Conservation (phyloP, 164 flowering plant genomes). For the Umbilicus rupestris region DNA sequence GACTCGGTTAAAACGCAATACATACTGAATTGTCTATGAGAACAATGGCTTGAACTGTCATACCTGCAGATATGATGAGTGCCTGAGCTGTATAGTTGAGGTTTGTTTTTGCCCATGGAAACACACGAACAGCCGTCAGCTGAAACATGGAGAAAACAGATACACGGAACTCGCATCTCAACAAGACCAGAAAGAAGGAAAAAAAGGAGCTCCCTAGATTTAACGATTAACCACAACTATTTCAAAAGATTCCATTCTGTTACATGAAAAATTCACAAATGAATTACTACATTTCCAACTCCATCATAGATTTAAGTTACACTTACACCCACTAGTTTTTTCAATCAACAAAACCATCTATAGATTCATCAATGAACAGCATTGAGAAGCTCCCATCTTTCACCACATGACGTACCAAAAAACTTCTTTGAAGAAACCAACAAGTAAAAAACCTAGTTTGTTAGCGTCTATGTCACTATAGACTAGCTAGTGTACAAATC, state of each 20-base stretch:
- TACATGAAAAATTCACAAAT: background rate
- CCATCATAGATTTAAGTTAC: background rate
- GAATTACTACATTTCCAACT: background rate
- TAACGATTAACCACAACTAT: background rate
- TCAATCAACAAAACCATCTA: background rate
- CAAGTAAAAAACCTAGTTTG: too few species aligned
- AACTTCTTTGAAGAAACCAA: too few species aligned
- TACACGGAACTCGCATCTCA: background rate
- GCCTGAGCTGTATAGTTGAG: constrained; percentile 87
- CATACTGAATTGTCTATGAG: background rate
- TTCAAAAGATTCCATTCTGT: too few species aligned
- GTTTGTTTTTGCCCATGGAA: constrained; percentile 92
- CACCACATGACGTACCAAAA: background rate
- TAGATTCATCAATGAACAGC: background rate
- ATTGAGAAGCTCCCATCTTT: background rate
- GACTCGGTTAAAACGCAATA: background rate
- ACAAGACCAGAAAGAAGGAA: background rate
- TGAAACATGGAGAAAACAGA: constrained; percentile 17
- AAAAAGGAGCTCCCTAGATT: background rate
- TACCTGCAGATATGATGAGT: constrained; percentile 86
- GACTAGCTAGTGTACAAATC: too few species aligned
- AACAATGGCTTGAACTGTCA: background rate
- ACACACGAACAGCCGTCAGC: constrained; percentile 62
- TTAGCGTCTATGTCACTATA: too few species aligned
- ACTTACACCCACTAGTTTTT: background rate